Conservation (phyloP, 306 rosid genomes). For the Benincasa hispida region DNA sequence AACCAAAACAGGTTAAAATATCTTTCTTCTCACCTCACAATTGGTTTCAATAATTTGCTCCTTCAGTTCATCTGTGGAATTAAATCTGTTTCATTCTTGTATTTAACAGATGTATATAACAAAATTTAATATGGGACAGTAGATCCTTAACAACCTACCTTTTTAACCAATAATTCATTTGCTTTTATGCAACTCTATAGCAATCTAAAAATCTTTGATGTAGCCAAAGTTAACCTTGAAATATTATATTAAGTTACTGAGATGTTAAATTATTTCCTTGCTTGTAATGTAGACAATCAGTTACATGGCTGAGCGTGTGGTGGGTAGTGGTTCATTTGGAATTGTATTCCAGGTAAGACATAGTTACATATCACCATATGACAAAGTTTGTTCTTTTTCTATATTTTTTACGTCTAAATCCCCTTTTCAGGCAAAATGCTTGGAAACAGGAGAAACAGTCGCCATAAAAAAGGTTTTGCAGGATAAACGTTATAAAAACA, state of each 20-base stretch:
- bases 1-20: slow-evolving; percentile 67
- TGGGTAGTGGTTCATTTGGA: slow-evolving; percentile 92
- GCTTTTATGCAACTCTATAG: background rate
- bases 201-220: background rate
- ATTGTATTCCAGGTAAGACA: slow-evolving; percentile 75
- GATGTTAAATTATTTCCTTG: background rate
- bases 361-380: background rate
- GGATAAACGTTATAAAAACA: slow-evolving; percentile 79
- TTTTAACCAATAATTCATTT: background rate
- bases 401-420: slow-evolving; percentile 9
- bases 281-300: slow-evolving; percentile 91
- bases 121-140: background rate
- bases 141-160: background rate
- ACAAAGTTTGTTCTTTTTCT: background rate
- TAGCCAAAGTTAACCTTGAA: background rate
- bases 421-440: slow-evolving; percentile 58
- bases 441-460: slow-evolving; percentile 79
- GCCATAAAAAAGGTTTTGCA: slow-evolving; percentile 97
- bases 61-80: background rate
- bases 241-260: background rate
- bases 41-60: slow-evolving; percentile 5
- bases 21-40: background rate
- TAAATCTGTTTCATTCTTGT: background rate
- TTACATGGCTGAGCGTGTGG: slow-evolving; percentile 98
- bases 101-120: background rate